Evolutionary conservation across 345 rosid genomes (phyloP), one percentile per base, ranked within the genome.

Genomic region (Draba incana): DNA sequence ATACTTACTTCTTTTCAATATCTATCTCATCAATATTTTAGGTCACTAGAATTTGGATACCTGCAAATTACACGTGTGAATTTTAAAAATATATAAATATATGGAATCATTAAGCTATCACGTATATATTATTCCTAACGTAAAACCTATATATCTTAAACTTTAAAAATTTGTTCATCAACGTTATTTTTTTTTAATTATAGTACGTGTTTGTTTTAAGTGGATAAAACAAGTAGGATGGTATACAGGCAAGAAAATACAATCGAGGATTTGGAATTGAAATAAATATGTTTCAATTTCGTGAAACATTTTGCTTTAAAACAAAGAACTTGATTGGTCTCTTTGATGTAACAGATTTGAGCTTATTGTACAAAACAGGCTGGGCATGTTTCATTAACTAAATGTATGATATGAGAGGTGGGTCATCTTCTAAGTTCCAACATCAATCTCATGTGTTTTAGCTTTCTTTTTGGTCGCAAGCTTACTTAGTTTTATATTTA

Each of bases 361-460:
- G 72, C 67, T 66, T 66, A 74, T 59, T 74, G 62, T 66, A 74
- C 72, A 74, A 66, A 74, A 66, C 77, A 66, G 77, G 72, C 62
- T 74, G 77, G 72, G 68, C 72, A 66, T 73, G 77, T 73, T 73
- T 65, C 77, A 45, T 43, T 58, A 74, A 51, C 48, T 48, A 74
- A 49, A 74, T 59, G 68, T 33, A 58, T 59, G 56, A 66, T 66
- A 65, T 60, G 53, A 57, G 56, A 24, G 41, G 77, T 66, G 72
- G 77, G 72, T 59, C 68, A 66, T 66, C 72, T 37, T 74, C 55
- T 10, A 54, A 25, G 50, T 63, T 71, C 69, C 69, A 35, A 55
- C 60, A 63, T 63, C 46, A 23, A 49, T 48, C 58, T 66, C 68
- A 66, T 71, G 75, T 44, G 56, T 45, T 51, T 45, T 62, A 57